A percentile compares a stretch with the other conserved stretches of the same genome.
Evolutionary conservation across 2,329 filamentous ascomycete species (phyloP).

Genomic region (Clonostachys rosea): DNA sequence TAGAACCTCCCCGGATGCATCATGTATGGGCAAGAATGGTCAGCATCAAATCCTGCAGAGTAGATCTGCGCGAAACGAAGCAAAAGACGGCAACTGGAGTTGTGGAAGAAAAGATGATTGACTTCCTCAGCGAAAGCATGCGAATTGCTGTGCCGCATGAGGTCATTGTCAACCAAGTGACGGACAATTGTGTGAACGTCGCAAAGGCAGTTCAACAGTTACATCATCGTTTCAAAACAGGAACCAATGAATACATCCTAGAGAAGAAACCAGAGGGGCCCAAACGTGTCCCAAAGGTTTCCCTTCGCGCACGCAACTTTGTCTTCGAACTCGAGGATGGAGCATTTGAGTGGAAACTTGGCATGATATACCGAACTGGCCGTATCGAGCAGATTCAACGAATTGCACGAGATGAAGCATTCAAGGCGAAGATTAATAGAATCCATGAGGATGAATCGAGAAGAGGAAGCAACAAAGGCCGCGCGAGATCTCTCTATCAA

Average conservation of each 20-base stretch:
- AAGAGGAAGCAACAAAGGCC: conserved; percentile 44
- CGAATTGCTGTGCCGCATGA: conserved; percentile 88
- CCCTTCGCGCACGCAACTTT: conserved; percentile 74
- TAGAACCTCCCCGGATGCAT: conserved; percentile 78
- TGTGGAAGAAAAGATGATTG: conserved; percentile 75
- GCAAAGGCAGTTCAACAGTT: conserved; percentile 85
- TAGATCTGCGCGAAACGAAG: conserved; percentile 76
- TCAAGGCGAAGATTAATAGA: conserved; percentile 80
- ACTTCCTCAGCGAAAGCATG: conserved; percentile 80
- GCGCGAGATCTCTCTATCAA: conserved; percentile 48
- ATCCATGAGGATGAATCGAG: conserved; percentile 67
- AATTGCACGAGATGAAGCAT: conserved; percentile 85
- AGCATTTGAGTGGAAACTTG: conserved; percentile 94
- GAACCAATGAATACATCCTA: conserved; percentile 82
- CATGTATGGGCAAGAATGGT: conserved; percentile 82
- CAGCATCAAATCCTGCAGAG: conserved; percentile 73
- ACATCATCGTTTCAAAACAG: conserved; percentile 87
- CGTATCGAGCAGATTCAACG: conserved; percentile 87
- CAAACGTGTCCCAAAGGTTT: conserved; percentile 82
- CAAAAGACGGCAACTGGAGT: conserved; percentile 58
- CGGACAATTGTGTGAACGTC: conserved; percentile 90
- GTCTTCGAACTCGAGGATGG: conserved; percentile 94
- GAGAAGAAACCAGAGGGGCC: conserved; percentile 82
- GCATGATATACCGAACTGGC: conserved; percentile 87
- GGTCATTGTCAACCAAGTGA: conserved; percentile 80